A percentile compares a stretch with the other conserved stretches of the same genome.
Conservation (phyloP, 345 rosid species). For the Dimocarpus longan region DNA sequence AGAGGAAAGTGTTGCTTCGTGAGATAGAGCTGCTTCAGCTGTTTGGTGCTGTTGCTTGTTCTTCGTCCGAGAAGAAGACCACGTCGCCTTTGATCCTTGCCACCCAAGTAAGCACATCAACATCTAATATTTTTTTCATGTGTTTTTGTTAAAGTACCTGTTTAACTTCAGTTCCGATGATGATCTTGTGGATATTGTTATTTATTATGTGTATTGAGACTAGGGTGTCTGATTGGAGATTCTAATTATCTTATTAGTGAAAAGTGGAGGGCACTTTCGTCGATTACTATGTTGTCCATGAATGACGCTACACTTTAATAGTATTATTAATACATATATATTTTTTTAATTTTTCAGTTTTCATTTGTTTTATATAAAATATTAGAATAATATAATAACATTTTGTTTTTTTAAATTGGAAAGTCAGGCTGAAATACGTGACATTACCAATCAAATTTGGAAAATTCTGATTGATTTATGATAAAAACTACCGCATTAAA, state of each 20-base stretch:
- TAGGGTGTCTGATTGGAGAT: not conserved
- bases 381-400: no score
- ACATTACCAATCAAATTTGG: no score
- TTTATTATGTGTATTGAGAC: not conserved
- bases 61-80: slow-evolving; percentile 41
- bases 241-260: slow-evolving; percentile 2
- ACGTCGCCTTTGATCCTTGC: slow-evolving; percentile 56
- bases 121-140: not conserved
- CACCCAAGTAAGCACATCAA: slow-evolving; percentile 46
- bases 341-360: no score
- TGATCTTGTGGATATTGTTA: not conserved
- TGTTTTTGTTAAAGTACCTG: not conserved
- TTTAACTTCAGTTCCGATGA: not conserved
- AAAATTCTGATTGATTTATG: no score
- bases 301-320: no score
- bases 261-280: slow-evolving; percentile 19
- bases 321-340: no score
- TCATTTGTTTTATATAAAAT: no score
- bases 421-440: no score
- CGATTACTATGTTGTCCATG: not conserved
- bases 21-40: slow-evolving; percentile 78
- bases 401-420: no score
- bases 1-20: slow-evolving; percentile 59
- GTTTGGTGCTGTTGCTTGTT: slow-evolving; percentile 49
- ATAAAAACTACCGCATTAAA: no score